Evolutionary conservation across 164 flowering plant genomes (phyloP), one percentile per base, ranked within the genome.

Genomic region (Magnolia kwangsiensis): DNA sequence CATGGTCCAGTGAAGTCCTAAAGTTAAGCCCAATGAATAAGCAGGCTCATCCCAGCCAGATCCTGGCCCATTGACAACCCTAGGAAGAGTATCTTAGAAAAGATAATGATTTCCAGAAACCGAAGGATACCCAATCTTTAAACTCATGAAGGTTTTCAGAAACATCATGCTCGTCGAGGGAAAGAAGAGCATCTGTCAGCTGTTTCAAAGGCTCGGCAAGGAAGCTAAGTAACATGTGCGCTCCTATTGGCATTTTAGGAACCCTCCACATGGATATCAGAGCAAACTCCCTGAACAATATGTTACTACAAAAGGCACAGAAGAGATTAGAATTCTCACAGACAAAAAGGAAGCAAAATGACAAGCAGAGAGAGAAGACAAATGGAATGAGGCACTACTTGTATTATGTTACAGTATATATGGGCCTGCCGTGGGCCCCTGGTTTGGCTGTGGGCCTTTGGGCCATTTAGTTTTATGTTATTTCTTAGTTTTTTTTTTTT

Each of bases 181-280:
- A 74, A 77, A 83, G 80, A 68, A 84, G 83, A 72, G 72, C 77
- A 78, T 88, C 90, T 37, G 88, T 69, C 73, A 83, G 89, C 76
- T 89, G 96, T 80, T 92, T 92, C 88, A 96, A 80, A 72, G 99
- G 99, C 84, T 96, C 99, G 69, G 98, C 97, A 79, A 96, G 96
- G 71, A 89, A 88, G 83, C 97, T 88, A 65, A 96, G 93, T 75
- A 94, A 77, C 59, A 80, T 84, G 80, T 96, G 99, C 23, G 99
- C 97, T 74, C 98, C 99, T 23, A 88, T 81, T 21, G 99, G 99
- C 88, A 91, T 84, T 79, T 89, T 88, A 45, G 99, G 98, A 58
- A 90, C 92, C 85, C 99, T 96, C 97, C 98, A 94, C 97, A 96
- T 94, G 13, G 99, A 92, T 72, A 96, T 90, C 67, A 96, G 84